These are phyloP conservation scores for Fonsecaea nubica DNA, from an alignment of 2,329 filamentous ascomycete genomes.

Conservation along the genomic window DNA sequence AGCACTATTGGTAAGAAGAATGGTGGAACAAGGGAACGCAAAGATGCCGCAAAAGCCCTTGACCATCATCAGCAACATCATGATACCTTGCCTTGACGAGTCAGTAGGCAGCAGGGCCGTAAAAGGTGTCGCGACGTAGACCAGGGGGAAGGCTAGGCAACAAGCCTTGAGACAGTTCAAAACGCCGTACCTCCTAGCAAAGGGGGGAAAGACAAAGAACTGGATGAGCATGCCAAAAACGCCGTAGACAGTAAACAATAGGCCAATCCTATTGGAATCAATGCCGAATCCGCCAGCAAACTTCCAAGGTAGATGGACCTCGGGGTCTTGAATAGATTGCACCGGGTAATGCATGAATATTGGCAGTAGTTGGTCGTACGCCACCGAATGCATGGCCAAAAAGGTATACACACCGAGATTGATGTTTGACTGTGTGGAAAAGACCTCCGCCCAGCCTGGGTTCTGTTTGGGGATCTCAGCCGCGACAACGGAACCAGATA, in stretches of 20 bases:
- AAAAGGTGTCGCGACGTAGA: conserved; percentile 84
- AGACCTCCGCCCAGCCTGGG: conserved; percentile 66
- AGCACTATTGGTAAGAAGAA: conserved; percentile 88
- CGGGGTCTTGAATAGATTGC: conserved; percentile 60
- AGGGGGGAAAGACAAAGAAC: conserved; percentile 80
- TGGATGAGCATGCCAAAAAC: conserved; percentile 80
- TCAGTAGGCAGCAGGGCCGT: conserved; percentile 66
- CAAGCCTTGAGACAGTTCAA: conserved; percentile 74
- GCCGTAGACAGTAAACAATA: conserved; percentile 84
- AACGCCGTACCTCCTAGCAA: conserved; percentile 76
- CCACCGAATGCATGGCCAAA: conserved; percentile 79
- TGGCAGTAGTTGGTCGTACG: conserved; percentile 85
- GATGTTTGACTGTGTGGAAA: conserved; percentile 74
- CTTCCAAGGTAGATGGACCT: conserved; percentile 73
- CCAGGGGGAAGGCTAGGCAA: conserved; percentile 70
- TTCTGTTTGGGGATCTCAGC: conserved; percentile 36
- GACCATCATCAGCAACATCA: conserved; percentile 72
- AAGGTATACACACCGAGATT: conserved; percentile 80
- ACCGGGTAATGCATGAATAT: conserved; percentile 83
- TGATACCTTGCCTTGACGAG: conserved; percentile 61
- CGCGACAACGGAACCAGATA: conserved; percentile 19
- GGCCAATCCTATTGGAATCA: conserved; percentile 75
- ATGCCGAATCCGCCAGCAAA: conserved; percentile 83
- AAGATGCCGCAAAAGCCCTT: conserved; percentile 81
- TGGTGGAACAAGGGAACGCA: conserved; percentile 86